Base-by-base conservation (phyloP, 1,139 yeast species). In the Scheffersomyces parashehatae region DNA sequence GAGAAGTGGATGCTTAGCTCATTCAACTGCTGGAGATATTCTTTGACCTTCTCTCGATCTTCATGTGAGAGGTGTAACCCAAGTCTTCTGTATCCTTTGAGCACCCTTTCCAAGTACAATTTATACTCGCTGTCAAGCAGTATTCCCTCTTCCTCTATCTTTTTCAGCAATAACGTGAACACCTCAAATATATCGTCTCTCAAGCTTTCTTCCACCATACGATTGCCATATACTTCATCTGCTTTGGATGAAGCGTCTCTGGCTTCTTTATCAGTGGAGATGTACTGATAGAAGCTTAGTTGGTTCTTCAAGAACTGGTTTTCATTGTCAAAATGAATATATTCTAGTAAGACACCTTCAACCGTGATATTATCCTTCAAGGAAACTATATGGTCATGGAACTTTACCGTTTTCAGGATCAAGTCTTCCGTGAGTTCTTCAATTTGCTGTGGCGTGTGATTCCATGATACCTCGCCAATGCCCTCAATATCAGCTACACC, bases 171-270 rank as follows among this genome's bases (percentile, higher is more conserved):
- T 46, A 71, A 68, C 49, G 82, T 76, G 56, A 85, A 77, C 7
- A 76, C 77, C 47, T 71, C 62, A 62, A 73, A 88, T 10, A 88
- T 82, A 53, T 88, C 96, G 44, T 72, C 79, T 60, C 96, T 80
- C 49, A 81, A 67, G 16, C 78, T 75, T 28, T 85, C 75, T 52
- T 85, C 95, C 54, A 87, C 83, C 10, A 74, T 65, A 52, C 71
- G 79, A 37, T 81, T 77, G 41, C 79, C 75, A 36, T 85, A 62
- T 43, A 71, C 56, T 58, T 82, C 79, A 48, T 82, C 85, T 1
- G 88, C 85, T 49, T 78, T 70, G 36, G 77, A 75, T 2, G 91
- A 81, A 3, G 90, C 89, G 49, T 85, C 88, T 55, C 96, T 77
- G 29, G 86, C 58, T 10, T 65, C 79, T 54, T 83, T 79, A 50